Conservation (phyloP, 2,329 filamentous ascomycete species). For the Stemphylium vesicarium region DNA sequence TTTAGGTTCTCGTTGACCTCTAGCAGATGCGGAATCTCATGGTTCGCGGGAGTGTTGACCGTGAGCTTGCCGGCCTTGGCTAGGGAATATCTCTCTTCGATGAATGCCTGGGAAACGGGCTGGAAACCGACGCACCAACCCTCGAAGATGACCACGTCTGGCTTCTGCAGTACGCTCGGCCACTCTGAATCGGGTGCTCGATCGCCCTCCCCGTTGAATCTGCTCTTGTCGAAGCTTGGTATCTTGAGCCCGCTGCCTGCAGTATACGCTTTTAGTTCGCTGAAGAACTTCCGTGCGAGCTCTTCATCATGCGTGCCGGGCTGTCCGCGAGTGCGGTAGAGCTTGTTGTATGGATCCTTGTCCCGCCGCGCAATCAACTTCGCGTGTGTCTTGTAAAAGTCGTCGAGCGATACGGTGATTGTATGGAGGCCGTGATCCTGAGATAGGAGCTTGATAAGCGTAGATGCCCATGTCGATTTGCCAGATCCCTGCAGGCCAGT, state of each 20-base stretch:
- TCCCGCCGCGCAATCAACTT: slow-evolving; percentile 70
- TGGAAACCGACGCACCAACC: slow-evolving; percentile 92
- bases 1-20: slow-evolving; percentile 66
- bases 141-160: slow-evolving; percentile 78
- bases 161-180: slow-evolving; percentile 62
- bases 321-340: slow-evolving; percentile 83
- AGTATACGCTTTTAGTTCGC: slow-evolving; percentile 59
- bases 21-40: slow-evolving; percentile 62
- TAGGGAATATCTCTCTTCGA: slow-evolving; percentile 62
- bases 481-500: slow-evolving; percentile 92
- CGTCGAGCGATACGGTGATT: slow-evolving; percentile 65
- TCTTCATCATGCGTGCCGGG: slow-evolving; percentile 81
- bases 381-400: slow-evolving; percentile 80
- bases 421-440: slow-evolving; percentile 32
- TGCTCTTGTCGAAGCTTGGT: slow-evolving; percentile 84
- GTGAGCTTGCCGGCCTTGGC: slow-evolving; percentile 56
- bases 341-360: slow-evolving; percentile 71
- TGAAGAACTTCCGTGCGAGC: slow-evolving; percentile 69
- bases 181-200: slow-evolving; percentile 69
- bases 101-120: slow-evolving; percentile 61
- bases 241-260: slow-evolving; percentile 61
- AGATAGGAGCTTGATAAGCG: slow-evolving; percentile 36
- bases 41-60: slow-evolving; percentile 58
- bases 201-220: slow-evolving; percentile 77
- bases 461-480: slow-evolving; percentile 81